Conservation (phyloP, 768 basidiomycete species). For the Psilocybe tampanensis region DNA sequence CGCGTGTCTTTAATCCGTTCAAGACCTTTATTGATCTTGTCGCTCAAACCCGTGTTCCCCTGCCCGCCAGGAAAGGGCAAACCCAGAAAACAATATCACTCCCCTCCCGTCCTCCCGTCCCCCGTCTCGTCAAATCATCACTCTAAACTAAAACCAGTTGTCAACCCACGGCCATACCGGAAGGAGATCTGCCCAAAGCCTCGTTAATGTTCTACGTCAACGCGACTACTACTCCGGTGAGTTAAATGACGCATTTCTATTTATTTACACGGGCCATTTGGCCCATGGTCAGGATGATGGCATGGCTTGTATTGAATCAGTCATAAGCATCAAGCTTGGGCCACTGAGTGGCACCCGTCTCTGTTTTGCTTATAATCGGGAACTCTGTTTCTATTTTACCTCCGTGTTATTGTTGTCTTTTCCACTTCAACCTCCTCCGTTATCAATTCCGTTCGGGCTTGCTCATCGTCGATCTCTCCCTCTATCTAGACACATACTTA, state of each 20-base stretch:
- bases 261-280: not conserved
- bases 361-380: conserved; percentile 4
- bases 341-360: not conserved
- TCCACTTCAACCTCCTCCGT: not conserved
- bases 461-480: conserved; percentile 5
- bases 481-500: conserved; percentile 9
- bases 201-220: conserved; percentile 36
- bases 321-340: conserved; percentile 1
- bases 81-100: conserved; percentile 1
- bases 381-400: not conserved
- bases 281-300: conserved; percentile 1
- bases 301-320: not conserved
- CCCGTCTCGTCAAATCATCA: conserved; percentile 20
- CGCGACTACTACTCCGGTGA: conserved; percentile 33
- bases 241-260: conserved; percentile 13
- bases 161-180: conserved; percentile 17
- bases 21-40: conserved; percentile 23
- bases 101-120: not conserved
- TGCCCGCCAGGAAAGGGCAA: conserved; percentile 16
- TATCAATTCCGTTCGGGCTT: conserved; percentile 7
- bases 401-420: conserved; percentile 3
- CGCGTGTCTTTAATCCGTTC: conserved; percentile 9
- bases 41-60: conserved; percentile 13
- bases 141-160: conserved; percentile 1
- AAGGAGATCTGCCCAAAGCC: conserved; percentile 9